Base-by-base conservation (phyloP, 306 rosid genomes). In the Canavalia gladiata region DNA sequence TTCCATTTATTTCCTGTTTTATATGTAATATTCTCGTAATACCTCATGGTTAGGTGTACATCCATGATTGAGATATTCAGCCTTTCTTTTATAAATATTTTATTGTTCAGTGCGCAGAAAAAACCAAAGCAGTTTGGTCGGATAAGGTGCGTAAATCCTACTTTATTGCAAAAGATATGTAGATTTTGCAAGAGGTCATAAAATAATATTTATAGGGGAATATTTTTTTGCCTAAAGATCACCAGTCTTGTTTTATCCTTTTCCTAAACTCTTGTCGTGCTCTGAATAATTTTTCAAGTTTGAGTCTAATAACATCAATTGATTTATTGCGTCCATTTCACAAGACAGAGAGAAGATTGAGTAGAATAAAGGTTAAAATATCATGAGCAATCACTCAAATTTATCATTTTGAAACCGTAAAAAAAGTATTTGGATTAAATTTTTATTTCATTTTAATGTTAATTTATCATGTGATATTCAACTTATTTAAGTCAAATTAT, bases 61-160 rank as follows among this genome's bases (percentile, higher is more conserved):
- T 51, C 68, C 82, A 68, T 34, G 67, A 59, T 76, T 59, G 82
- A 58, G 47, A 82, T 76, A 13, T 33, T 55, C 28, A 5, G 8
- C 46, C 10, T 12, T 12, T 9, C 6, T 31, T 30, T 57, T 33
- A 7, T 28, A 35, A 49, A 42, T 68, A 75, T 68, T 82, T 57
- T 28, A 68, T 68, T 57, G 30, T 6, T 30, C 49, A 31, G 62
- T 69, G 81, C 50, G 78, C 78, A 76, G 42, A 52, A 49, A 52
- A 81, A 39, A 6, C 42, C 78, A 50, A 29, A 76, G 8, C 8
- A 6, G 73, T 68, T 76, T 29, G 78, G 74, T 59, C 8, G 62
- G 73, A 42, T 68, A 41, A 30, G 58, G 66, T 7, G 43, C 70
- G 69, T 50, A 37, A 75, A 67, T 67, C 70, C 13, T 33, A 51